Evolutionary conservation across 208 protist species (phyloP), one percentile per base, ranked within the genome.

Genomic region (Trypanosoma rangeli): DNA sequence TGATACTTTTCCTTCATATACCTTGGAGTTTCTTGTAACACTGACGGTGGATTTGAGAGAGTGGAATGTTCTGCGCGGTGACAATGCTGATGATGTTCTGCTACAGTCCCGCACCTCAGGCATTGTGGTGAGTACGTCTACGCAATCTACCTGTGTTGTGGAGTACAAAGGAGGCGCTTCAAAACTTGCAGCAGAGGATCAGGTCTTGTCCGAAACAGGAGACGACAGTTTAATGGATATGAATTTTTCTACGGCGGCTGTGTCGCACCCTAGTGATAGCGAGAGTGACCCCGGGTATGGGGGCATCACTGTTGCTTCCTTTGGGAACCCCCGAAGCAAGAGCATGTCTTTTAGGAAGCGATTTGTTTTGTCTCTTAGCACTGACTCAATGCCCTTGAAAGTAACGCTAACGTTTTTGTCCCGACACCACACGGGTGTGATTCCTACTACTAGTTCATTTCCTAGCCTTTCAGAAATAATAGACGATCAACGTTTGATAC

Each of bases 51-150:
- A 90, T 63, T 59, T 86, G 52, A 72, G 81, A 3, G 78, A 89
- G 37, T 96, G 91, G 89, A 63, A 81, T 58, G 59, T 96, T 22
- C 20, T 91, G 15, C 76, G 89, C 48, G 68, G 76, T 29, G 72
- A 88, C 20, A 77, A 81, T 58, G 81, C 85, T 74, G 85, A 94
- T 61, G 78, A 89, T 28, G 42, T 96, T 10, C 73, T 83, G 58
- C 81, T 92, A 73, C 83, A 82, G 52, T 96, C 91, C 5, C 71
- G 81, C 20, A 80, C 89, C 22, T 93, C 87, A 9, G 74, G 78
- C n/a, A 62, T 84, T 12, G 52, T 79, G n/a, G 82, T 94, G 44
- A 84, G 67, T 64, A 92, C 80, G 54, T 68, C 82, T 24, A 89
- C 88, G 22, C 73, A 85, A 54, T 73, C 86, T 18, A 65, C 72